These are phyloP conservation scores for Trichocladium antarcticum DNA, from an alignment of 495 filamentous ascomycete species.

Conservation along the genomic window DNA sequence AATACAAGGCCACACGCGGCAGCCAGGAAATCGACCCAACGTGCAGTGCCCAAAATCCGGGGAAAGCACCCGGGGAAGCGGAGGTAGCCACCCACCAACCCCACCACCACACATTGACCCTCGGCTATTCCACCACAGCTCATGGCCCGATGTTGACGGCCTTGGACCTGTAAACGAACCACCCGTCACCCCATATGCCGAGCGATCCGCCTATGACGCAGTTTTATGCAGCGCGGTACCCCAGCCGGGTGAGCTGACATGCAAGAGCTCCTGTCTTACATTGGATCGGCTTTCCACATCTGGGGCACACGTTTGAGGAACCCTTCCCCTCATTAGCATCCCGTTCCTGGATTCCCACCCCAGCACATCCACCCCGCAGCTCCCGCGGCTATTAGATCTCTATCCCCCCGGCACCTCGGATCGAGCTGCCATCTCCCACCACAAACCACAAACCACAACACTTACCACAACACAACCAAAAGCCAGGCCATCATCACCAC, in stretches of 20 bases:
- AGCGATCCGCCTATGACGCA: background rate
- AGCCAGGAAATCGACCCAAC: background rate
- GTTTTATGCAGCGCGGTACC: background rate
- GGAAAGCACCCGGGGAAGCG: conserved; percentile 14
- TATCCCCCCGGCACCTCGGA: background rate
- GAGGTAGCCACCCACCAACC: conserved; percentile 3
- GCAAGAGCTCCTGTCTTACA: background rate
- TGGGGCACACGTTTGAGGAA: background rate
- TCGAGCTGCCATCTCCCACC: background rate
- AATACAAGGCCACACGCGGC: too few species aligned
- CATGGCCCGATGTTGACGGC: conserved; percentile 7
- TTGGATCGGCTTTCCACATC: background rate
- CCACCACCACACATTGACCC: background rate
- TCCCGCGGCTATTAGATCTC: too few species aligned
- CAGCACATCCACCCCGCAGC: too few species aligned
- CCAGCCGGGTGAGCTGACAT: background rate
- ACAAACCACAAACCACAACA: background rate
- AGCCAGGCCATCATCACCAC: background rate
- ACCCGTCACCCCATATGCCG: conserved; percentile 13
- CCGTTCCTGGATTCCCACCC: background rate
- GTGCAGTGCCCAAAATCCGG: conserved; percentile 4
- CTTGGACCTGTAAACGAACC: conserved; percentile 5
- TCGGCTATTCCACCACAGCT: conserved; percentile 10
- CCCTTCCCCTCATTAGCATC: background rate
- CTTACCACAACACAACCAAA: background rate